These are phyloP conservation scores for Pseudonitzschia multiseries DNA, from an alignment of 108 stramenopile species.

Conservation along the genomic window DNA sequence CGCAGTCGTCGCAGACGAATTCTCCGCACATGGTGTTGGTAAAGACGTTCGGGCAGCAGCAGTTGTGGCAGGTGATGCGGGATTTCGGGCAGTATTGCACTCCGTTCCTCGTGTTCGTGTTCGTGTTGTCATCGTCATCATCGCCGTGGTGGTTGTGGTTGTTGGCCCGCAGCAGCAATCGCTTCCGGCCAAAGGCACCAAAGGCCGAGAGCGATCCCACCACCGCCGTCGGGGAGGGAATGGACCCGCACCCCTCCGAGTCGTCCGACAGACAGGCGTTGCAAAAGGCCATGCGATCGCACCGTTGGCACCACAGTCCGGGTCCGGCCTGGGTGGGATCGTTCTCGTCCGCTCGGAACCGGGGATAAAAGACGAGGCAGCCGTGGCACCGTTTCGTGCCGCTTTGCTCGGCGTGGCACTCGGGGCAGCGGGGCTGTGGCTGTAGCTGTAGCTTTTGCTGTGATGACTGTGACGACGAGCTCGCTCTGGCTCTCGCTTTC, in stretches of 20 bases:
- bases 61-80: slow-evolving; percentile 6
- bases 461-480: no score
- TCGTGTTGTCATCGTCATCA: background rate
- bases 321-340: background rate
- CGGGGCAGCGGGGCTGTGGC: background rate
- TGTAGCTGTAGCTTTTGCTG: background rate
- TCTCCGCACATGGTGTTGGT: slow-evolving; percentile 17
- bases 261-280: slow-evolving; percentile 6
- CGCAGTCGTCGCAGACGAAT: slow-evolving; percentile 8
- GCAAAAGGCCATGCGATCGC: slow-evolving; percentile 10
- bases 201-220: no score
- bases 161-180: background rate
- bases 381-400: slow-evolving; percentile 4
- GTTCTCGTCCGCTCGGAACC: background rate
- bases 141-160: background rate
- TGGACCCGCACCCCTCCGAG: background rate
- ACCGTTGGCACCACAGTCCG: slow-evolving; percentile 5
- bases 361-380: slow-evolving; percentile 5
- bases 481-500: no score
- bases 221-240: background rate
- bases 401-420: background rate
- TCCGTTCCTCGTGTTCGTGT: background rate
- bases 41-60: slow-evolving; percentile 6
- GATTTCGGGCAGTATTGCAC: background rate
- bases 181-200: background rate